phyloP scores from a whole-genome alignment of 805 yeast genomes.

The Diddensiella transvaalensis region DNA sequence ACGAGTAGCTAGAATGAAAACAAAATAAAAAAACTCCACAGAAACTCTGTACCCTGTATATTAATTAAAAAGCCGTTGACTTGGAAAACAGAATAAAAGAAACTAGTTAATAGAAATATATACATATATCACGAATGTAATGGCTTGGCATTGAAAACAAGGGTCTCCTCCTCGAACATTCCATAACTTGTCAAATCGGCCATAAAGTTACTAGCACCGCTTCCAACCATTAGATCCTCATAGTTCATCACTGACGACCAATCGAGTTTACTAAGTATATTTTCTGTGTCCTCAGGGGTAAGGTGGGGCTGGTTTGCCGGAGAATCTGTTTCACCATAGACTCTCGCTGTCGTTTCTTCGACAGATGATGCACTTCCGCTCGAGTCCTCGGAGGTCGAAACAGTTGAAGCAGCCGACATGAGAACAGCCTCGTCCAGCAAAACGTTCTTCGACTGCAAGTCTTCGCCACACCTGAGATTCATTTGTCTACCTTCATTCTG shows the following conservation, averaged over 20 bases:
- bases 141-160: not conserved
- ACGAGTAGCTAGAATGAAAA: too few relatives aligned
- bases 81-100: too few relatives aligned
- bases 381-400: not conserved
- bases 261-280: not conserved
- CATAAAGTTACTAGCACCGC: not conserved
- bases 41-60: too few relatives aligned
- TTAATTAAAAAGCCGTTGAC: too few relatives aligned
- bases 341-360: not conserved
- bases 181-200: not conserved
- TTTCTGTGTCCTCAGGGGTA: too few relatives aligned
- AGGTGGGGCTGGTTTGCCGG: not conserved
- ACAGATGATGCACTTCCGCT: not conserved
- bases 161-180: not conserved
- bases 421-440: not conserved
- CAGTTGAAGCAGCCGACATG: not conserved
- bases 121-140: too few relatives aligned
- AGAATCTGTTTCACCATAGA: not conserved
- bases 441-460: not conserved
- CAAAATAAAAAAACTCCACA: too few relatives aligned
- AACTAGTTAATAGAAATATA: too few relatives aligned
- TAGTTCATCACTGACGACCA: conserved; percentile 5
- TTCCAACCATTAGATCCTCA: conserved; percentile 1
- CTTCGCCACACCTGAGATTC: not conserved
- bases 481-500: not conserved